Base-by-base conservation (phyloP, 306 rosid genomes). In the Casuarina cunninghamiana region DNA sequence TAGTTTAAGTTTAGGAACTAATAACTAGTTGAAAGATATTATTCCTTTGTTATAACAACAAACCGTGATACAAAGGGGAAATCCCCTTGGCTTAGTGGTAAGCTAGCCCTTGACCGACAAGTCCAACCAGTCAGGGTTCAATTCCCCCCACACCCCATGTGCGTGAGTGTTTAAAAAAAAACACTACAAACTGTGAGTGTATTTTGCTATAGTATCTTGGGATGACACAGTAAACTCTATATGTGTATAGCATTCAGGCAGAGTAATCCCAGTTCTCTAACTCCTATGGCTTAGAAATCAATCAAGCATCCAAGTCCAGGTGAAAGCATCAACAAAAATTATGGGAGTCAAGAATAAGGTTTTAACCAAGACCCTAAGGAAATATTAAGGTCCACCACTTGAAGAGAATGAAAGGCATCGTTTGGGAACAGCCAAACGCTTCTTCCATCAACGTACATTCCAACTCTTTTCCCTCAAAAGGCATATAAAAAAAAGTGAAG, bases 1-100 rank as follows among this genome's bases (percentile, higher is more conserved):
- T 41, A 67, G 17, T 67, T 63, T 17, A 42, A 41, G 35, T 42
- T 48, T 48, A 9, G 15, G 71, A 17, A 17, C 71, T 41, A 42
- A 41, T 67, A 42, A 41, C 71, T 42, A 12, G 51, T 67, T 67
- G 35, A 67, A 61, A 67, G 37, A 67, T 42, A 66, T 42, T 13
- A n/a, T 41, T 49, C 35, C 35, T 5, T 41, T 66, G 71, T 26
- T 26, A 26, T 26, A 26, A 26, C 32, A 26, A 26, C 32, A 26
- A 26, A 26, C 32, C 32, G 32, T 26, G 32, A 26, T 26, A 26
- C 32, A 26, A 26, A 26, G 32, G 32, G 32, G 32, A 26, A 26
- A 26, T 26, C 32, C 32, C 1, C 32, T 26, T 26, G 32, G 32
- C 32, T 26, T 26, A 26, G 32, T 26, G 32, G 32, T 0, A 26